Conservation (phyloP, 305 asterid species). For the Solanum hybrid region DNA sequence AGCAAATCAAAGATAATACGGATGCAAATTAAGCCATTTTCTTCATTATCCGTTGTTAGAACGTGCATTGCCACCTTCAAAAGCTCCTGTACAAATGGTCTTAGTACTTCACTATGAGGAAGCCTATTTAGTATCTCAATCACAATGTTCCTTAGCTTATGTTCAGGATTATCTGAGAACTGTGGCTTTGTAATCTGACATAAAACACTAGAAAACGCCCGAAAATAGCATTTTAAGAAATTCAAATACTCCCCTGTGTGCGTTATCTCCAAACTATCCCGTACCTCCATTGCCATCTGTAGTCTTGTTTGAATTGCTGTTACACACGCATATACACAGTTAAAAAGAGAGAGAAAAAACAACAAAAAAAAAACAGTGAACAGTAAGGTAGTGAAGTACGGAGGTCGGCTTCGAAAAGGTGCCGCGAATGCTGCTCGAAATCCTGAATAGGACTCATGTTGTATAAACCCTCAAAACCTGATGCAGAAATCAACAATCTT, state of each 20-base stretch:
- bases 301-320: slow-evolving; percentile 83
- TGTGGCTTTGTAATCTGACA: slow-evolving; percentile 85
- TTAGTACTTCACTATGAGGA: slow-evolving; percentile 92
- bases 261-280: slow-evolving; percentile 97
- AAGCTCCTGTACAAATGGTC: slow-evolving; percentile 95
- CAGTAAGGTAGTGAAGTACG: slow-evolving; percentile 15
- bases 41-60: slow-evolving; percentile 81
- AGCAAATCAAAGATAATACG: slow-evolving; percentile 92
- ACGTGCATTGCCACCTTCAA: slow-evolving; percentile 96
- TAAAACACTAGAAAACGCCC: slow-evolving; percentile 72
- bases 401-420: slow-evolving; percentile 65
- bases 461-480: slow-evolving; percentile 10
- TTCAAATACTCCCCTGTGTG: slow-evolving; percentile 98
- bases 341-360: background rate
- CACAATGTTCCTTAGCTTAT: slow-evolving; percentile 81
- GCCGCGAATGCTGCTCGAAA: slow-evolving; percentile 93
- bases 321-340: background rate
- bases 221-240: slow-evolving; percentile 84
- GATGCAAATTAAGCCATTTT: slow-evolving; percentile 91
- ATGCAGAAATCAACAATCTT: background rate
- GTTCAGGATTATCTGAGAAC: slow-evolving; percentile 71
- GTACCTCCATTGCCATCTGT: slow-evolving; percentile 97
- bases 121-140: slow-evolving; percentile 89
- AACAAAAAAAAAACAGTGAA: background rate
- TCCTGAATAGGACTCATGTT: slow-evolving; percentile 90